phyloP scores from a whole-genome alignment of 768 basidiomycete genomes.

The Galerina marginata region DNA sequence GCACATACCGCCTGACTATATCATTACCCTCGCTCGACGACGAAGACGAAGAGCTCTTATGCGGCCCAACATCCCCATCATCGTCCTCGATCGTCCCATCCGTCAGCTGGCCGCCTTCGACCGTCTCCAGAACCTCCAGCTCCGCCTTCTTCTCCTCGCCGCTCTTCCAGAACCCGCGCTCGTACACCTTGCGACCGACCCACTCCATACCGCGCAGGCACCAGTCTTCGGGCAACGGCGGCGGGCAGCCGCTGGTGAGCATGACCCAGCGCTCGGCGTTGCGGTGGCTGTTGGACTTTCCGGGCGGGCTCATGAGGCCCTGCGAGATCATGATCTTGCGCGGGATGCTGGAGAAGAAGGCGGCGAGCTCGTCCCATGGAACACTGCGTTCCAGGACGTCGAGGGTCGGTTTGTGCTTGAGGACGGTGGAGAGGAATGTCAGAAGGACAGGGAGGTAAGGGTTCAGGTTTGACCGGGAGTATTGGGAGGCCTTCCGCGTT shows the following conservation, averaged over 20 bases:
- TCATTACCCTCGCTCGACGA: constrained; percentile 36
- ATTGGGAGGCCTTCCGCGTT: constrained; percentile 62
- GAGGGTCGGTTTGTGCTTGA: constrained; percentile 67
- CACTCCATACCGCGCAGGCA: constrained; percentile 95
- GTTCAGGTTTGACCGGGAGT: constrained; percentile 64
- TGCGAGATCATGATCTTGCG: constrained; percentile 54
- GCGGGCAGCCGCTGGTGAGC: constrained; percentile 70
- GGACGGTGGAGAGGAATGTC: constrained; percentile 84
- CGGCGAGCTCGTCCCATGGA: constrained; percentile 82
- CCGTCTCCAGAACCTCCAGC: constrained; percentile 76
- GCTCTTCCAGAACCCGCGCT: constrained; percentile 94
- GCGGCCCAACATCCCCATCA: constrained; percentile 54
- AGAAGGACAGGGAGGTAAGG: constrained; percentile 87
- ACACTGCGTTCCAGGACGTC: constrained; percentile 73
- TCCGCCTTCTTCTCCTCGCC: constrained; percentile 71
- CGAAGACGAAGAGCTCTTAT: constrained; percentile 18
- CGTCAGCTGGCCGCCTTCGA: constrained; percentile 58
- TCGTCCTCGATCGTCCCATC: constrained; percentile 89
- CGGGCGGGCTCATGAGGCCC: constrained; percentile 37
- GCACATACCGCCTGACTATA: constrained; percentile 70
- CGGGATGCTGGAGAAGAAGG: constrained; percentile 66
- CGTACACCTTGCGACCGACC: constrained; percentile 89
- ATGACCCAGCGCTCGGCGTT: constrained; percentile 64
- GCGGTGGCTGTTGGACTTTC: constrained; percentile 9
- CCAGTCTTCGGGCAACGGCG: constrained; percentile 93